Base-by-base conservation (phyloP, 2,329 filamentous ascomycete genomes). In the Penicillium sp. region DNA sequence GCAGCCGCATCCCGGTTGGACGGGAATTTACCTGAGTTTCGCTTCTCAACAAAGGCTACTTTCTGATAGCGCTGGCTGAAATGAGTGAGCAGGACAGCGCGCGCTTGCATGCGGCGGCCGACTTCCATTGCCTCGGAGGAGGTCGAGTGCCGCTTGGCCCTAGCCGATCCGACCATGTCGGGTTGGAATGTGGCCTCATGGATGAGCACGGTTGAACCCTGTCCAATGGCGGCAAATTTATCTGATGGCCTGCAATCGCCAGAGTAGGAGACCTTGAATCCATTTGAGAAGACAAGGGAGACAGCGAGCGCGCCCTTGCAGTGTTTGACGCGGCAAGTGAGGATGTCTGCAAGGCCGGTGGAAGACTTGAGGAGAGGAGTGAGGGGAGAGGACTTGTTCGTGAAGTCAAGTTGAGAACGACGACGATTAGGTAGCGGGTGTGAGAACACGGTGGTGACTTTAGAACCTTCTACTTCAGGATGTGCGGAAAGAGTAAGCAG, bases 161-260 rank as follows among this genome's bases (percentile, higher is more conserved):
- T 70, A 4, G 94, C 94, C 67, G 97, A 92, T 16, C 82, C 84
- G 38, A 74, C 66, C 65, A 96, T 83, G 66, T 94, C 90, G 69
- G 96, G 90, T 64, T 94, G 90, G 69, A 99, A 97, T 0, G 94
- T 99, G 60, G 92, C 92, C 80, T 99, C 94, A 77, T 99, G 94
- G 54, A 99, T 85, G 5, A 97, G 84, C 7, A 99, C 82, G 14
- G 93, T 96, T 2, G 89, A 87, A 59, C 86, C 86, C 44, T 78
- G 77, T 44, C 90, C 95, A 49, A 93, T 88, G 13, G 74, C 64
- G 0, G 85, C 84, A 69, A 99, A 97, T 0, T 76, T 69, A 2
- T 76, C 66, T 4, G 85, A 90, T 0, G 94, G 94, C 7, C 94
- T 84, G 71, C 93, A 97, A 77, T 99, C 94, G 54, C 94, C 94